A percentile compares a stretch with the other conserved stretches of the same genome.
Evolutionary conservation across 495 filamentous ascomycete genomes (phyloP).

Genomic region (Geoglossum glabrum): DNA sequence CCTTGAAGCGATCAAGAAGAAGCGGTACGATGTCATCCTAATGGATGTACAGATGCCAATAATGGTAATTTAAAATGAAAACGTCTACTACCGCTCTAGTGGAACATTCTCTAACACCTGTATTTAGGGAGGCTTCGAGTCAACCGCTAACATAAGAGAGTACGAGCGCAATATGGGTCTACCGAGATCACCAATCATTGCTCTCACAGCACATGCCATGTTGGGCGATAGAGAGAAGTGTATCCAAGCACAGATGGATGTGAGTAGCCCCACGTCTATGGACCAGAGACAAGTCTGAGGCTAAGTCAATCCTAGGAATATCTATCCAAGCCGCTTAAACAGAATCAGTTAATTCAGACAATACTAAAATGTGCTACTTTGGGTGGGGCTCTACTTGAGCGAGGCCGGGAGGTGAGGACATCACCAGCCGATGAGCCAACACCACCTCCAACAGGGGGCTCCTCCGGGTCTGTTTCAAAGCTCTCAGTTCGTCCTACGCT

Average conservation of each 20-base stretch:
- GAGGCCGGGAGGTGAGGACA: constrained; percentile 2
- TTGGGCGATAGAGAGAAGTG: constrained; percentile 97
- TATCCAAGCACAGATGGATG: constrained; percentile 92
- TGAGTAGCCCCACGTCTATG: constrained; percentile 5
- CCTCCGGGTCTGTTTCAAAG: constrained; percentile 5
- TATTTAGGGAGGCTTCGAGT: constrained; percentile 76
- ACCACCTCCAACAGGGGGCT: constrained; percentile 8
- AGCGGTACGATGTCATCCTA: constrained; percentile 85
- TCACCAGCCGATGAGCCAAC: constrained; percentile 9
- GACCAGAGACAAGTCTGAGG: background rate
- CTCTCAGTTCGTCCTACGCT: constrained; percentile 14
- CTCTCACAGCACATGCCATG: constrained; percentile 96
- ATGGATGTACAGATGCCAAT: constrained; percentile 99
- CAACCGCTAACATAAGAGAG: constrained; percentile 89
- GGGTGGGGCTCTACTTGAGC: constrained; percentile 49
- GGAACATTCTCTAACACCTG: background rate
- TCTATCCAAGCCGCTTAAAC: constrained; percentile 90
- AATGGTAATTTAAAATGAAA: constrained; percentile 39
- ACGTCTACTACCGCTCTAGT: background rate
- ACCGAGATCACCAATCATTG: constrained; percentile 83
- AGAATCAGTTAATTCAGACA: constrained; percentile 95
- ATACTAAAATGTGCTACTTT: constrained; percentile 52
- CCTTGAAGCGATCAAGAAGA: constrained; percentile 69
- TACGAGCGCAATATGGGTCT: constrained; percentile 64
- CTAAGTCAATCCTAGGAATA: constrained; percentile 37